Conservation (phyloP, 495 filamentous ascomycete genomes). For the Penicillium crystallinum region DNA sequence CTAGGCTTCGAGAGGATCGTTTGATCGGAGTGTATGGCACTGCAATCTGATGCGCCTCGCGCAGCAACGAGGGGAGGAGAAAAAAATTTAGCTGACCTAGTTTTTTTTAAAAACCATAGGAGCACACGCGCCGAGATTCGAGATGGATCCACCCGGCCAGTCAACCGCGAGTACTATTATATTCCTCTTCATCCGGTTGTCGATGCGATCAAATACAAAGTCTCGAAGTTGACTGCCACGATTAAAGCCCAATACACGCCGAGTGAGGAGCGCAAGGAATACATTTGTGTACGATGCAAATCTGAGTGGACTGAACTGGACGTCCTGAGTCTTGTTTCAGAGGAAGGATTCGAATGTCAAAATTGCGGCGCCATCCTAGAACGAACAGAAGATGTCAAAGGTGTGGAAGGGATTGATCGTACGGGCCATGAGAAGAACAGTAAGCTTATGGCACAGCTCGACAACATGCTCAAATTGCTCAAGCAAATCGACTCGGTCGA, state of each 20-base stretch:
- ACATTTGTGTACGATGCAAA: slow-evolving; percentile 73
- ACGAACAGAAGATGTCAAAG: slow-evolving; percentile 58
- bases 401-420: slow-evolving; percentile 46
- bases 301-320: slow-evolving; percentile 82
- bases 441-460: slow-evolving; percentile 80
- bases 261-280: slow-evolving; percentile 83
- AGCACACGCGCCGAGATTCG: slow-evolving; percentile 74
- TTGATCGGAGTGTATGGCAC: slow-evolving; percentile 67
- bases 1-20: slow-evolving; percentile 75
- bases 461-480: slow-evolving; percentile 75
- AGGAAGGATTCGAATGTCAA: slow-evolving; percentile 73
- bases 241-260: slow-evolving; percentile 78
- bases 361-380: slow-evolving; percentile 69
- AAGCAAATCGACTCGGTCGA: slow-evolving; percentile 77
- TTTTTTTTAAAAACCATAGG: slow-evolving; percentile 34
- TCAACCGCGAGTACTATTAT: slow-evolving; percentile 89
- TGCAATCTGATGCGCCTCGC: neutral
- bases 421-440: slow-evolving; percentile 84
- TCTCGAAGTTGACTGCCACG: slow-evolving; percentile 74
- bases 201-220: slow-evolving; percentile 93
- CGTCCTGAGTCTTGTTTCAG: slow-evolving; percentile 62
- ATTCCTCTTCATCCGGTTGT: slow-evolving; percentile 91
- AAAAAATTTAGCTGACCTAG: slow-evolving; percentile 2
- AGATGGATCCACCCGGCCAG: slow-evolving; percentile 73
- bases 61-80: neutral